Percentiles rank a stretch among this genome's conserved stretches.
Conservation (phyloP, 2,329 filamentous ascomycete species). For the Pezicula neosporulosa region DNA sequence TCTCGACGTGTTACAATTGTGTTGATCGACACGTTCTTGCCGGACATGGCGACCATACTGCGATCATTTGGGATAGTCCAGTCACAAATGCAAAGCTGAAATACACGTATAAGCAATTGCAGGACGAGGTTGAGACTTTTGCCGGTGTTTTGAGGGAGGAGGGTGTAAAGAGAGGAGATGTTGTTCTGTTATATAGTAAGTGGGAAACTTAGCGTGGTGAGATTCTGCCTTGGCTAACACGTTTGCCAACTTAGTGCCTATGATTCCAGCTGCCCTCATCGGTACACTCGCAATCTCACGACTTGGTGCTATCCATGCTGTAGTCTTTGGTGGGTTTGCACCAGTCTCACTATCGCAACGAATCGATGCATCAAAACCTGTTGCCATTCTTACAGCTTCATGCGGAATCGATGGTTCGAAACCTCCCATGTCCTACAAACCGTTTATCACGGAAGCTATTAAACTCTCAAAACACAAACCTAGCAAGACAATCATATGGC, state of each 20-base stretch:
- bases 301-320: conserved; percentile 82
- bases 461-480: conserved; percentile 68
- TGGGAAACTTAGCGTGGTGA: conserved; percentile 4
- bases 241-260: conserved; percentile 64
- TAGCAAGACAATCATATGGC: conserved; percentile 73
- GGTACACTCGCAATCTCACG: conserved; percentile 79
- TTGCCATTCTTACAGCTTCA: conserved; percentile 79
- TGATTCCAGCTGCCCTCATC: conserved; percentile 87
- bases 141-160: conserved; percentile 80
- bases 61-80: conserved; percentile 85
- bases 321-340: conserved; percentile 93
- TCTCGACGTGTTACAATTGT: conserved; percentile 91
- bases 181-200: conserved; percentile 85
- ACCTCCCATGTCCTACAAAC: conserved; percentile 72
- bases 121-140: conserved; percentile 76
- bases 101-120: conserved; percentile 71
- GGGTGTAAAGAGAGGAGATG: conserved; percentile 78
- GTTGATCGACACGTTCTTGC: conserved; percentile 82
- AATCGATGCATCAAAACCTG: conserved; percentile 77
- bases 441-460: conserved; percentile 73
- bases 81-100: conserved; percentile 71
- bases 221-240: background rate
- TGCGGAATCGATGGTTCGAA: conserved; percentile 89
- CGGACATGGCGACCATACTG: conserved; percentile 69
- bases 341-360: conserved; percentile 78